Conservation (phyloP, 768 basidiomycete genomes). For the Rubroboletus satanas region DNA sequence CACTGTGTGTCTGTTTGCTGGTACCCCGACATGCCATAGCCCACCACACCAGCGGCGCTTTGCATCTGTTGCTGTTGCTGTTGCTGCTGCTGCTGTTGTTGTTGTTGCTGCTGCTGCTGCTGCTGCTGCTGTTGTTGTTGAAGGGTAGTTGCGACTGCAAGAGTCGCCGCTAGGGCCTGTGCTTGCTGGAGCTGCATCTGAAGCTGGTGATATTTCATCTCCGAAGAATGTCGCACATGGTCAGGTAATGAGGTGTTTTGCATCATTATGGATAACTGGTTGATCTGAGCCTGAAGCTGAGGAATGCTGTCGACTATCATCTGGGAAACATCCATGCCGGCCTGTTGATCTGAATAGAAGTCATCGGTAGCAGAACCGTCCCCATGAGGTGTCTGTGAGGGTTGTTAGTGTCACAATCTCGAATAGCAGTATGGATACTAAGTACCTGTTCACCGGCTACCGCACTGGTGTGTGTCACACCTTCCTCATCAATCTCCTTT, state of each 20-base stretch:
- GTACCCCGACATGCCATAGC: constrained; percentile 43
- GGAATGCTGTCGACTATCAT: constrained; percentile 73
- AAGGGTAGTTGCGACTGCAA: constrained; percentile 53
- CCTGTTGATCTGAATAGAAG: constrained; percentile 69
- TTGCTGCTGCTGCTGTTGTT: constrained; percentile 33
- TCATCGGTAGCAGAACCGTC: constrained; percentile 49
- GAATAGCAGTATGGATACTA: neutral
- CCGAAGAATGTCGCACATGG: constrained; percentile 72
- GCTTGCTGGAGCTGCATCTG: constrained; percentile 79
- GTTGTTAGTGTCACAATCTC: constrained; percentile 1
- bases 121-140: constrained; percentile 57
- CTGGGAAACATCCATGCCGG: constrained; percentile 67
- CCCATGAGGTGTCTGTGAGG: constrained; percentile 21
- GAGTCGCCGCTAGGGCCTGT: constrained; percentile 63
- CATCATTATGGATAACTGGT: constrained; percentile 75
- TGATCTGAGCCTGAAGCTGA: constrained; percentile 80
- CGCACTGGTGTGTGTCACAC: constrained; percentile 25
- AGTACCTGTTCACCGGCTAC: constrained; percentile 36
- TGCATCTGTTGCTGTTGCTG: constrained; percentile 39
- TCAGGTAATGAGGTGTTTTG: constrained; percentile 72
- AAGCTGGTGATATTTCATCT: constrained; percentile 78
- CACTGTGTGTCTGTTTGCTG: constrained; percentile 37
- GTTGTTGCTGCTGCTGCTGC: constrained; percentile 48
- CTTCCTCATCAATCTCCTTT: constrained; percentile 52
- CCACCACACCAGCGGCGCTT: constrained; percentile 30